Conservation (phyloP, 805 yeast species). For the Jamesozyma piceae region DNA sequence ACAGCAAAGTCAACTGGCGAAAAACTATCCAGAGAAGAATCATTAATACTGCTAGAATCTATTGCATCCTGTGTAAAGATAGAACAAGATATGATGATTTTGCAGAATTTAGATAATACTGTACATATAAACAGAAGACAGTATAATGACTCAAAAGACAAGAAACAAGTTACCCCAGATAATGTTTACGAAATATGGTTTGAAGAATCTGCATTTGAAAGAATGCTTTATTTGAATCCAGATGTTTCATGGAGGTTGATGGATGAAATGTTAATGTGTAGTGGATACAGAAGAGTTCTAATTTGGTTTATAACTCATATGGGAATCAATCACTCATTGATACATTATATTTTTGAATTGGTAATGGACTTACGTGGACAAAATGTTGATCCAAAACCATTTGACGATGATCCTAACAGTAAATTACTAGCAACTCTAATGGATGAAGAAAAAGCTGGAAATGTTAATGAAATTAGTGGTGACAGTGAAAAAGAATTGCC, state of each 20-base stretch:
- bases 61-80: constrained; percentile 45
- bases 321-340: constrained; percentile 44
- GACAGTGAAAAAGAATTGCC: constrained; percentile 11
- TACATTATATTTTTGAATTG: constrained; percentile 56
- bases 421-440: constrained; percentile 4
- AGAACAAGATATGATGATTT: constrained; percentile 32
- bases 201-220: constrained; percentile 39
- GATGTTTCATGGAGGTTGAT: constrained; percentile 44
- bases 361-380: constrained; percentile 49
- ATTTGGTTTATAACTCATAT: constrained; percentile 63
- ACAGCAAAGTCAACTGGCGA: constrained; percentile 14
- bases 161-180: constrained; percentile 37
- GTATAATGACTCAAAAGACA: not conserved
- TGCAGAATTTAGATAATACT: constrained; percentile 7
- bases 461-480: constrained; percentile 4
- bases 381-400: constrained; percentile 4
- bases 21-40: constrained; percentile 12
- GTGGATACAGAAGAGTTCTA: constrained; percentile 51
- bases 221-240: constrained; percentile 43
- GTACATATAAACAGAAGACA: not conserved
- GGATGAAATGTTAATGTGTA: constrained; percentile 65
- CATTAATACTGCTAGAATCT: constrained; percentile 24
- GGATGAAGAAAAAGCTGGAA: not conserved
- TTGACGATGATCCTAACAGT: constrained; percentile 6
- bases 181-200: constrained; percentile 41